A percentile compares a stretch with the other conserved stretches of the same genome.
These are phyloP conservation scores for Colletotrichum chrysophilum DNA, from an alignment of 2,329 filamentous ascomycete genomes.

Conservation along the genomic window DNA sequence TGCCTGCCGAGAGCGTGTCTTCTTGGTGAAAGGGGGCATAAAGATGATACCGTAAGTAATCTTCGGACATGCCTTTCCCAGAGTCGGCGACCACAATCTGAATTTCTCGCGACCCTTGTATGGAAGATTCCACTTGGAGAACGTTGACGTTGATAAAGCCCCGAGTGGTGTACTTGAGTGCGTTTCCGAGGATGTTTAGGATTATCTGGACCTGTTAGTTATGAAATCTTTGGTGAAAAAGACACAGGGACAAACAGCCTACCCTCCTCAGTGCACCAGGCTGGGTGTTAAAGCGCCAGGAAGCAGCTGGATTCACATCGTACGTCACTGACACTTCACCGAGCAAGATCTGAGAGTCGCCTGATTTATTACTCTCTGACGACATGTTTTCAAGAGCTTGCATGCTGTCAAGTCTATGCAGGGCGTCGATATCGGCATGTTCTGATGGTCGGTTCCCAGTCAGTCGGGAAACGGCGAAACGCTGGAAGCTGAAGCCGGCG, in stretches of 20 bases:
- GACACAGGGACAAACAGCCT: neutral
- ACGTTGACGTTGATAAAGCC: slow-evolving; percentile 36
- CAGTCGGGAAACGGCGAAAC: slow-evolving; percentile 10
- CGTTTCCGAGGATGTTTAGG: slow-evolving; percentile 68
- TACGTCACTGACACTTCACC: slow-evolving; percentile 48
- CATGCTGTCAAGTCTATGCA: slow-evolving; percentile 20
- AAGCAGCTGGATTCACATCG: slow-evolving; percentile 50
- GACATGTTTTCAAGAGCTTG: slow-evolving; percentile 20
- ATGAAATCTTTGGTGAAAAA: too few species aligned
- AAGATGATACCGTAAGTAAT: slow-evolving; percentile 64
- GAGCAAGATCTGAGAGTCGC: neutral
- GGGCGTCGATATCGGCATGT: slow-evolving; percentile 2
- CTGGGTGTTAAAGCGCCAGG: slow-evolving; percentile 60
- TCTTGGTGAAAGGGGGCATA: slow-evolving; percentile 72
- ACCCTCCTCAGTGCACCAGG: slow-evolving; percentile 45
- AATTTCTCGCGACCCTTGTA: slow-evolving; percentile 17
- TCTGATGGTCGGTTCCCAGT: neutral
- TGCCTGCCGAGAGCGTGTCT: slow-evolving; percentile 62
- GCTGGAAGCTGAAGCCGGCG: slow-evolving; percentile 40
- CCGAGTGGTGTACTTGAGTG: slow-evolving; percentile 62
- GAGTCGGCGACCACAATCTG: slow-evolving; percentile 64
- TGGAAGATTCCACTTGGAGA: slow-evolving; percentile 15
- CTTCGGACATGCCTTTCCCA: slow-evolving; percentile 67
- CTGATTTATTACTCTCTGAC: neutral
- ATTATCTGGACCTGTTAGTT: slow-evolving; percentile 45